Conservation (phyloP, 495 filamentous ascomycete species). For the Neurospora sp. region DNA sequence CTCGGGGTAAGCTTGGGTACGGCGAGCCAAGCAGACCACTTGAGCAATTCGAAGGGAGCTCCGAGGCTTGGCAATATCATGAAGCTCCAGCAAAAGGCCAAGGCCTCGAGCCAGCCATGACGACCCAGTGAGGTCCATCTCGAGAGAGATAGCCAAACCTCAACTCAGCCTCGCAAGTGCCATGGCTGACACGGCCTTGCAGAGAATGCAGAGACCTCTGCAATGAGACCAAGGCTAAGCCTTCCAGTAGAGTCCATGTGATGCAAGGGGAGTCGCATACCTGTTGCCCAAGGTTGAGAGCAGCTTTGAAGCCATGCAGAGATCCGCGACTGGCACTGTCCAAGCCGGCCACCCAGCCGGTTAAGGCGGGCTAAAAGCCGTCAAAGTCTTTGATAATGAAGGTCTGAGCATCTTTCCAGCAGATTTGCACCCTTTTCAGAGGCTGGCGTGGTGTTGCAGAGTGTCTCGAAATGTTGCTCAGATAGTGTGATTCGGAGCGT, state of each 20-base stretch:
- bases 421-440: constrained; percentile 3
- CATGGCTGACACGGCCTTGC: background rate
- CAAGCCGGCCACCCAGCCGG: constrained; percentile 1
- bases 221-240: background rate
- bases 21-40: constrained; percentile 7
- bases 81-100: background rate
- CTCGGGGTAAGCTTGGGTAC: background rate
- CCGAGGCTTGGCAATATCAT: background rate
- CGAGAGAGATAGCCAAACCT: background rate
- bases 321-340: constrained; percentile 2
- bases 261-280: constrained; percentile 12
- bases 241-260: background rate
- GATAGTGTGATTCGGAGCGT: constrained; percentile 4
- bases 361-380: constrained; percentile 7
- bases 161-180: background rate
- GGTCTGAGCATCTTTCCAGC: constrained; percentile 4
- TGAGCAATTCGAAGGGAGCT: constrained; percentile 3
- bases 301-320: background rate
- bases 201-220: background rate
- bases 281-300: background rate
- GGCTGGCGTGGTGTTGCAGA: constrained; percentile 9
- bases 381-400: constrained; percentile 3
- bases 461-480: constrained; percentile 6
- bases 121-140: background rate
- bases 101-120: constrained; percentile 2